Conservation (phyloP, 345 rosid species). For the Crucihimalaya himalaica region DNA sequence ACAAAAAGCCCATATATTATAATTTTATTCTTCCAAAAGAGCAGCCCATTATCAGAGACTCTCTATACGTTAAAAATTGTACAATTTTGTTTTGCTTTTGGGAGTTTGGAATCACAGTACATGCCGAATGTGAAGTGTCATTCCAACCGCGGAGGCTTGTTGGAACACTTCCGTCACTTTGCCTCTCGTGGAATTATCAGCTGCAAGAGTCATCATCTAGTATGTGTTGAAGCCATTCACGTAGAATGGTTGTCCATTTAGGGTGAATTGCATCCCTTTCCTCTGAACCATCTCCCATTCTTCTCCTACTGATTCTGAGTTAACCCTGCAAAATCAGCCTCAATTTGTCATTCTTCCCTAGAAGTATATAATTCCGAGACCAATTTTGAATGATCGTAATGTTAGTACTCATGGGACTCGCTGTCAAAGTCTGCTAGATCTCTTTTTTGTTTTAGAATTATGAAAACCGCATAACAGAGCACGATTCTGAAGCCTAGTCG, state of each 20-base stretch:
- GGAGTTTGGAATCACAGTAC: no score
- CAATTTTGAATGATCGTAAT: background rate
- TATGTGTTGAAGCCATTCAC: slow-evolving; percentile 96
- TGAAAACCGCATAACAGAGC: slow-evolving; percentile 31
- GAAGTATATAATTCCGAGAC: background rate
- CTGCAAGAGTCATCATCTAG: slow-evolving; percentile 95
- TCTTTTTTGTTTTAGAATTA: slow-evolving; percentile 30
- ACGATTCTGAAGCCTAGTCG: slow-evolving; percentile 12
- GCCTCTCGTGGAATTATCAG: slow-evolving; percentile 82
- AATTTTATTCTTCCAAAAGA: no score
- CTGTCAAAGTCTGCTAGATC: slow-evolving; percentile 27
- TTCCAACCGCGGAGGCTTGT: slow-evolving; percentile 85
- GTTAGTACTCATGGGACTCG: slow-evolving; percentile 26
- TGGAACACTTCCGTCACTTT: slow-evolving; percentile 81
- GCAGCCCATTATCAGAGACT: no score
- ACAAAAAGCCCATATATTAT: no score
- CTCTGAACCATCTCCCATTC: slow-evolving; percentile 80
- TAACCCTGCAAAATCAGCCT: slow-evolving; percentile 23
- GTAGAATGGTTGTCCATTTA: slow-evolving; percentile 77
- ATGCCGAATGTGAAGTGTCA: no score
- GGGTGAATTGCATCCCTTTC: slow-evolving; percentile 73
- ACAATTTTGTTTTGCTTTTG: no score
- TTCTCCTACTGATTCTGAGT: slow-evolving; percentile 32
- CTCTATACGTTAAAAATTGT: no score
- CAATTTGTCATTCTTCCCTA: background rate